These are phyloP conservation scores for Jacaranda mimosifolia DNA, from an alignment of 257 asterid genomes.

Conservation along the genomic window DNA sequence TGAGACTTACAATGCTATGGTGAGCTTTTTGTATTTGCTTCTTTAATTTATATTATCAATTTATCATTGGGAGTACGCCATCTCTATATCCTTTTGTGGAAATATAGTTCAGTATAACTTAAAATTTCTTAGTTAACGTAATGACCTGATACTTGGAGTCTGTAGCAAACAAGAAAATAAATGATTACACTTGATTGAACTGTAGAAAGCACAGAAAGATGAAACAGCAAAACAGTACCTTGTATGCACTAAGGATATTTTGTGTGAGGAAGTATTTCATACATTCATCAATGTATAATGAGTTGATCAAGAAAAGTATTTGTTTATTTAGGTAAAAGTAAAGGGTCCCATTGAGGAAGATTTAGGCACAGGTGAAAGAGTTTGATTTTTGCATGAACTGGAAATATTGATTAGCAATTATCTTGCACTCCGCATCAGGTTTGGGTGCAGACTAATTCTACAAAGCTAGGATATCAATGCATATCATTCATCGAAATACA, in stretches of 20 bases:
- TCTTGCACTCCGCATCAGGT: no score
- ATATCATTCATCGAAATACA: no score
- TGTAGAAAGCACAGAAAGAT: constrained; percentile 18
- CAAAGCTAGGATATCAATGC: no score
- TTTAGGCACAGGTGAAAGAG: no score
- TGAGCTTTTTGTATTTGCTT: constrained; percentile 24
- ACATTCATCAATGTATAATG: no score
- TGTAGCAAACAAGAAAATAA: constrained; percentile 19
- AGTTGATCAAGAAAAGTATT: no score
- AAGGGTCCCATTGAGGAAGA: no score
- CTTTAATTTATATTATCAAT: neutral
- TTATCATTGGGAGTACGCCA: neutral
- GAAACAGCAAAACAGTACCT: neutral
- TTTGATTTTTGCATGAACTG: no score
- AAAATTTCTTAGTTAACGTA: neutral
- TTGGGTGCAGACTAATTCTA: no score
- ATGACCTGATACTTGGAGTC: constrained; percentile 11
- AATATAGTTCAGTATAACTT: no score
- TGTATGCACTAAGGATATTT: neutral
- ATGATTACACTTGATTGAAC: constrained; percentile 7
- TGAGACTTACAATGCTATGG: constrained; percentile 29
- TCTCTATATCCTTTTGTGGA: neutral
- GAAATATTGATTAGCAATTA: no score
- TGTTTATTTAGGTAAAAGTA: no score
- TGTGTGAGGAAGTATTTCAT: neutral